phyloP scores from a whole-genome alignment of 768 basidiomycete genomes.

The Suillus hirtellus region DNA sequence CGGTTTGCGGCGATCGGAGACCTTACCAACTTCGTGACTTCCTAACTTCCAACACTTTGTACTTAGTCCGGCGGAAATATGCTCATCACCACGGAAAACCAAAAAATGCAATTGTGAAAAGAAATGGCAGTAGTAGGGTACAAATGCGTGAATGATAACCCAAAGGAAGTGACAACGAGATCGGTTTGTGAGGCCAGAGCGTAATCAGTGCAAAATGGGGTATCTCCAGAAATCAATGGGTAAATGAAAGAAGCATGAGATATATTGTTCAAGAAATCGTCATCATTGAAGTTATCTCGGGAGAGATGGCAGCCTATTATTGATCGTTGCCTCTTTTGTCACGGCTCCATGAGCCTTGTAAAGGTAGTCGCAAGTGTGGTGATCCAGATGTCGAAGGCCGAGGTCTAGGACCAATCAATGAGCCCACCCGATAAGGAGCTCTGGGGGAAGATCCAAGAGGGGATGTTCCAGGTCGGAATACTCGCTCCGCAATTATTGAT shows the following conservation, averaged over 20 bases:
- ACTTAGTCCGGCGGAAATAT: neutral
- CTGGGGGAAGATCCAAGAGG: slow-evolving; percentile 2
- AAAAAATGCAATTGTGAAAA: neutral
- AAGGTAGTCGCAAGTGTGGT: slow-evolving; percentile 28
- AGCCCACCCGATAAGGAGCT: slow-evolving; percentile 19
- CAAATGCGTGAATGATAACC: slow-evolving; percentile 3
- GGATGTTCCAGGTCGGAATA: slow-evolving; percentile 14
- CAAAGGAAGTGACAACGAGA: slow-evolving; percentile 6
- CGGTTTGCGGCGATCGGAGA: slow-evolving; percentile 59
- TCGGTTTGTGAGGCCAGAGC: slow-evolving; percentile 2
- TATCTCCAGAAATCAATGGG: neutral
- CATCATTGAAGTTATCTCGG: neutral
- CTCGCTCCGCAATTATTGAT: neutral
- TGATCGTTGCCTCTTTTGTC: slow-evolving; percentile 12
- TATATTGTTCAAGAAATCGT: slow-evolving; percentile 24
- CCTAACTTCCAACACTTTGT: neutral
- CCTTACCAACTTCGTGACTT: neutral
- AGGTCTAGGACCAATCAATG: slow-evolving; percentile 32
- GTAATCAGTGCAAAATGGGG: slow-evolving; percentile 1
- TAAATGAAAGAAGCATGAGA: neutral
- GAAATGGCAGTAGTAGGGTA: slow-evolving; percentile 13
- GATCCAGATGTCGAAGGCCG: slow-evolving; percentile 24
- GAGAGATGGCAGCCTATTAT: neutral
- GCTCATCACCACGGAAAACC: neutral
- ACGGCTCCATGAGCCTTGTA: slow-evolving; percentile 32